Evolutionary conservation across 139 green algal species (phyloP), one percentile per base, ranked within the genome.

Genomic region (Closterium sp.): DNA sequence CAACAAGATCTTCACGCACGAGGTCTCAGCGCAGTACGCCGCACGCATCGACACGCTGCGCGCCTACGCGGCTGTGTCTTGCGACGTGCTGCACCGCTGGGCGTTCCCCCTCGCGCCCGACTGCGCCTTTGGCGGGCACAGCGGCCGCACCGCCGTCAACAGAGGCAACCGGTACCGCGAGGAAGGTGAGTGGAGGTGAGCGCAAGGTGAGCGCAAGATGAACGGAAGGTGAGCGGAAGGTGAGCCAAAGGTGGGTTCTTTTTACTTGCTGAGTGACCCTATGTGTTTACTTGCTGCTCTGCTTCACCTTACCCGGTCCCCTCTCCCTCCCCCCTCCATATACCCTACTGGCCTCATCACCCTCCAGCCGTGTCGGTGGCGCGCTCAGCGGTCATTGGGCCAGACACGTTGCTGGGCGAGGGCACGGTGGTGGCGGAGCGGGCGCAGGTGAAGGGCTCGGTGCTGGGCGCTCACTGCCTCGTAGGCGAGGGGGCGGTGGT

Each of bases 1-100:
- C 85, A 99, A 99, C 96, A 98, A 98, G 94, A 95, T 99, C 43
- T 96, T 96, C 91, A 87, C 98, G 34, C 92, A 98, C 90, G 96
- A 98, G 94, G 90, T 98, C 32, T 90, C 34, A 33, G 21, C 30
- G n/a, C 94, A 97, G 84, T 98, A 98, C 91, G 95, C 96, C 1
- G 95, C 95, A 19, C 94, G 94, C 55, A 90, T 98, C 3, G 89
- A 95, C 92, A 98, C 97, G 93, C 87, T 97, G 89, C 94, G 97
- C 10, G 94, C 91, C 4, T 98, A 97, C 89, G 95, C 95, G 81
- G 96, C 93, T 4, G 95, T 97, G 1, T 94, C 76, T 25, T 84
- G 93, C 7, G 97, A 98, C 85, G 88, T 98, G 21, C 84, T 98
- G 83, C 84, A 89, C 86, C 95, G 97, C 30, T 99, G 97, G 97